Evolutionary conservation across 2,329 filamentous ascomycete genomes (phyloP).

Genomic region (Aspergillus unguis): DNA sequence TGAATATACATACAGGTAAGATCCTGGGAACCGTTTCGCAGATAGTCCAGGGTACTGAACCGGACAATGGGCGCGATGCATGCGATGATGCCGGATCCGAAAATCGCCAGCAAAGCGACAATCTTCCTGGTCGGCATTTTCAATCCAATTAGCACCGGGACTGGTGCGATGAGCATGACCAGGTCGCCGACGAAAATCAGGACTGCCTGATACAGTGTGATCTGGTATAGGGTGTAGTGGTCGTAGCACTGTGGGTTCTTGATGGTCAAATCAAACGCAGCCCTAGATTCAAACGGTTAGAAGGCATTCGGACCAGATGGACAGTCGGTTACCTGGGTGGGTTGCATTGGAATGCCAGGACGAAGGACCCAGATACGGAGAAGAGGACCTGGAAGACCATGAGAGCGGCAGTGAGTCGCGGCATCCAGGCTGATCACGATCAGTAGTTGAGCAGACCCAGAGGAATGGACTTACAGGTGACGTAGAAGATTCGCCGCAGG

Average conservation of each 20-base stretch:
- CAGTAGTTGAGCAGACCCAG: background rate
- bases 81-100: slow-evolving; percentile 11
- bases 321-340: background rate
- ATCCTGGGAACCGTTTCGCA: slow-evolving; percentile 11
- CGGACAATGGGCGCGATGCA: slow-evolving; percentile 20
- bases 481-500: background rate
- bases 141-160: background rate
- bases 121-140: background rate
- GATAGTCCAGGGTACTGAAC: slow-evolving; percentile 17
- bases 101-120: background rate
- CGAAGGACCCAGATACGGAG: background rate
- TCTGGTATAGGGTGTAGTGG: background rate
- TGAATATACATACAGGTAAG: slow-evolving; percentile 17
- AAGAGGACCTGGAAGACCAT: background rate
- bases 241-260: background rate
- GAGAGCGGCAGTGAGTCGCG: background rate
- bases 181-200: background rate
- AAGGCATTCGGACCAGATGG: no score
- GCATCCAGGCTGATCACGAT: background rate
- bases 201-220: background rate
- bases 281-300: background rate
- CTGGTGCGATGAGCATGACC: background rate
- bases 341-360: background rate
- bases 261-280: background rate
- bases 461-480: background rate